Percentiles rank a stretch among this genome's conserved stretches.
These are phyloP conservation scores for Meripilus lineatus DNA, from an alignment of 1,284 basidiomycete genomes.

Conservation along the genomic window DNA sequence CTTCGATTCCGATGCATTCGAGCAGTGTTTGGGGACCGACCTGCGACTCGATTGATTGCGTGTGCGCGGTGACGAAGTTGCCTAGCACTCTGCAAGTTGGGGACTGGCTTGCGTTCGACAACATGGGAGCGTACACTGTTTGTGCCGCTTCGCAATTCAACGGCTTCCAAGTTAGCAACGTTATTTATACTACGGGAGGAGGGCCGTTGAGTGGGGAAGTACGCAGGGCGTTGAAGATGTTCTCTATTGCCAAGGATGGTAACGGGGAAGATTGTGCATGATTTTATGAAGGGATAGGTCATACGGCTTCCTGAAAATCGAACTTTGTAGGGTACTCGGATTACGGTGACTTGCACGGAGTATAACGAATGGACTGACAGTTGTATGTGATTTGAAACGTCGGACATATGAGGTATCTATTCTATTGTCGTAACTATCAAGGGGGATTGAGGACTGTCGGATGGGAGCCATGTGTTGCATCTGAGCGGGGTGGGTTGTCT, in stretches of 20 bases:
- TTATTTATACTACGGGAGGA: constrained; percentile 40
- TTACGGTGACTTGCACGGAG: too few species aligned
- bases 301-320: too few species aligned
- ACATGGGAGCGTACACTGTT: constrained; percentile 80
- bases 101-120: constrained; percentile 76
- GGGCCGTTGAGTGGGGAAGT: constrained; percentile 33
- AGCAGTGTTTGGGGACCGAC: constrained; percentile 70
- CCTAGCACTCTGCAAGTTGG: constrained; percentile 57
- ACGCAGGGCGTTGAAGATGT: constrained; percentile 29
- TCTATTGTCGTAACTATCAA: too few species aligned
- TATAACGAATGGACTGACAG: too few species aligned
- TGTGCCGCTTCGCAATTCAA: constrained; percentile 75
- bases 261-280: constrained; percentile 7
- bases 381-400: too few species aligned
- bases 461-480: too few species aligned
- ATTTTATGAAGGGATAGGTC: too few species aligned
- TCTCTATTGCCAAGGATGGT: constrained; percentile 19
- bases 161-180: constrained; percentile 46
- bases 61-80: constrained; percentile 43
- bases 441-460: too few species aligned
- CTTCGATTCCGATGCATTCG: constrained; percentile 38
- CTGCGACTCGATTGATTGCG: constrained; percentile 77
- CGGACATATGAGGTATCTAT: too few species aligned
- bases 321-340: too few species aligned
- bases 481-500: too few species aligned